Conservation (phyloP, 306 rosid species). For the Pyrus communis region DNA sequence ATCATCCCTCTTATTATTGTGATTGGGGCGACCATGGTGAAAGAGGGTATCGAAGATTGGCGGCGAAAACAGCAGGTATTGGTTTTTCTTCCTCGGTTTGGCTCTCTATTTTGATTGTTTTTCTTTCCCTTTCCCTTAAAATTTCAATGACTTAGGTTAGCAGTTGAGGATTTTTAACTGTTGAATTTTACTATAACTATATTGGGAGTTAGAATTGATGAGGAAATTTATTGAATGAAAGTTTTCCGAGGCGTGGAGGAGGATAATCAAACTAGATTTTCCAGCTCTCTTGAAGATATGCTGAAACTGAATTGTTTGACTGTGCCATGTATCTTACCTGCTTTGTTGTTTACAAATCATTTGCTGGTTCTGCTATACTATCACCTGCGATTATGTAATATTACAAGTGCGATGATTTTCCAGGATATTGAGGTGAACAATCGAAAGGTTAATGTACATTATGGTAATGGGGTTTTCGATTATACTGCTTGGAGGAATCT, state of each 20-base stretch:
- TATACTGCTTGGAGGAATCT: slow-evolving; percentile 73
- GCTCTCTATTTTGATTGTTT: slow-evolving; percentile 5
- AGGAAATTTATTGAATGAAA: background rate
- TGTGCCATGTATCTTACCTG: background rate
- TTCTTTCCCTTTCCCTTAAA: background rate
- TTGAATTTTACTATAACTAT: background rate
- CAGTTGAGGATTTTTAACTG: background rate
- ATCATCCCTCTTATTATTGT: slow-evolving; percentile 60
- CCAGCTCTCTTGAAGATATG: background rate
- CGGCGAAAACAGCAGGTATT: slow-evolving; percentile 73
- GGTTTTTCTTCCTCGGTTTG: slow-evolving; percentile 3
- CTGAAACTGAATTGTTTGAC: background rate
- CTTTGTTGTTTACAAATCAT: background rate
- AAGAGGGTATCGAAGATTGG: slow-evolving; percentile 85
- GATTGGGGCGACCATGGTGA: slow-evolving; percentile 62
- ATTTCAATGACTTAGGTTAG: background rate
- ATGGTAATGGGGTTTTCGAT: slow-evolving; percentile 47
- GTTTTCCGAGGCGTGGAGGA: background rate
- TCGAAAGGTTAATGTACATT: slow-evolving; percentile 65
- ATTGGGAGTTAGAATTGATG: background rate
- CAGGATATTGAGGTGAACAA: slow-evolving; percentile 84
- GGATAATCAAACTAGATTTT: background rate
- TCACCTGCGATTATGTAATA: slow-evolving; percentile 6
- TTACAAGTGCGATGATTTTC: slow-evolving; percentile 8
- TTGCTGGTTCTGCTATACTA: background rate